phyloP scores from a whole-genome alignment of 345 rosid genomes.

The Melastoma malabathricum region DNA sequence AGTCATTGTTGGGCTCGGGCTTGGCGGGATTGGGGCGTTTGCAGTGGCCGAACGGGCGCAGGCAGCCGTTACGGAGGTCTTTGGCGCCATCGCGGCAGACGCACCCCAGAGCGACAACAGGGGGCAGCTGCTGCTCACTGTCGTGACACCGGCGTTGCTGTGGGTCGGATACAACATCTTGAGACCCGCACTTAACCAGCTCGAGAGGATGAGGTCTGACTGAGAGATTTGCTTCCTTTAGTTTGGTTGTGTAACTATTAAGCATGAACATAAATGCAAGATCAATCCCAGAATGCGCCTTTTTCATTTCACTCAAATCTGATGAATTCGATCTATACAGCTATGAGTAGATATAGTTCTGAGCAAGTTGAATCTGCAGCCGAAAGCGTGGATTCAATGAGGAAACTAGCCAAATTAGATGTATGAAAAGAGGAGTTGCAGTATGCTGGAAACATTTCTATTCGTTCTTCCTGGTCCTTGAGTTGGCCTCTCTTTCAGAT shows the following conservation, averaged over 20 bases:
- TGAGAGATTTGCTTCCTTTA: constrained; percentile 7
- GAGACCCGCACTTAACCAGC: constrained; percentile 94
- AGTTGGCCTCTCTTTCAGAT: constrained; percentile 36
- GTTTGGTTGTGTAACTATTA: too few species aligned
- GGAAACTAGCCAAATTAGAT: too few species aligned
- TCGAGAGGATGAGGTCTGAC: constrained; percentile 72
- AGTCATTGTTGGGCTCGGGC: constrained; percentile 52
- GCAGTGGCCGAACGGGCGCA: constrained; percentile 34
- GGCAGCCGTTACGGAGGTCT: constrained; percentile 24
- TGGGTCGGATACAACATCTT: constrained; percentile 91
- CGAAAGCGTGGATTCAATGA: too few species aligned
- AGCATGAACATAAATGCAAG: too few species aligned
- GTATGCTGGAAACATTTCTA: constrained; percentile 6
- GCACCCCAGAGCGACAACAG: constrained; percentile 47
- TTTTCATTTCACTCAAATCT: too few species aligned
- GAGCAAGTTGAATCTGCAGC: too few species aligned
- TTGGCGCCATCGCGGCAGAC: constrained; percentile 36
- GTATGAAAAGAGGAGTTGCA: too few species aligned
- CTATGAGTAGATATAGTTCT: too few species aligned
- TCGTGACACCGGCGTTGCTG: constrained; percentile 72
- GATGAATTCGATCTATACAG: too few species aligned
- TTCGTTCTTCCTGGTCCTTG: constrained; percentile 59
- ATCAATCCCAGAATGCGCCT: too few species aligned
- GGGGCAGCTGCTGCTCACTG: constrained; percentile 69
- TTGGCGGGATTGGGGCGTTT: constrained; percentile 61